Conservation (phyloP, 805 yeast species). For the Jamesozyma spencerorum region DNA sequence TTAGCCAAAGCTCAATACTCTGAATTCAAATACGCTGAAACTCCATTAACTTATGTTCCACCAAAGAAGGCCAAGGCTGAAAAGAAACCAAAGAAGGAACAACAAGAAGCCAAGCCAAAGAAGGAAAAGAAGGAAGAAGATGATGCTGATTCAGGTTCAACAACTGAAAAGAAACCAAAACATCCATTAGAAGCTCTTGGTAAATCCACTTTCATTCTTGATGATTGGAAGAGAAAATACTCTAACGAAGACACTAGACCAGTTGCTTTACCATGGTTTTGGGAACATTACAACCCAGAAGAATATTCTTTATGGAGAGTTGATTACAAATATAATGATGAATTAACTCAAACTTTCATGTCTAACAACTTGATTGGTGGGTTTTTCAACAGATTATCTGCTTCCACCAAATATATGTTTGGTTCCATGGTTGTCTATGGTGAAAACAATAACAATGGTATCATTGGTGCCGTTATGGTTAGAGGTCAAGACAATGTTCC, state of each 20-base stretch:
- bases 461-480: constrained; percentile 85
- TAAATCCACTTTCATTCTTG: constrained; percentile 58
- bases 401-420: constrained; percentile 87
- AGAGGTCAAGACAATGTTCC: constrained; percentile 89
- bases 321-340: constrained; percentile 95
- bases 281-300: constrained; percentile 84
- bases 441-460: constrained; percentile 97
- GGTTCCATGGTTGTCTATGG: constrained; percentile 94
- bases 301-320: constrained; percentile 96
- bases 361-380: constrained; percentile 97
- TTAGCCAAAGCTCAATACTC: constrained; percentile 39
- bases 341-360: constrained; percentile 94
- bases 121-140: constrained; percentile 9
- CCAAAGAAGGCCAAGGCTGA: constrained; percentile 59
- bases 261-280: constrained; percentile 94
- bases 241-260: constrained; percentile 96
- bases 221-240: constrained; percentile 94
- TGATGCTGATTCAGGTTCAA: constrained; percentile 34
- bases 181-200: constrained; percentile 88
- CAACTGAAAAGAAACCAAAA: constrained; percentile 60
- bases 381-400: constrained; percentile 90
- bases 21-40: constrained; percentile 49
- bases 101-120: constrained; percentile 16
- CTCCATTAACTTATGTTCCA: constrained; percentile 49
- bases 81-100: constrained; percentile 35